Evolutionary conservation across 169 alveolate genomes (phyloP).

Genomic region (Prorocentrum cordatum): DNA sequence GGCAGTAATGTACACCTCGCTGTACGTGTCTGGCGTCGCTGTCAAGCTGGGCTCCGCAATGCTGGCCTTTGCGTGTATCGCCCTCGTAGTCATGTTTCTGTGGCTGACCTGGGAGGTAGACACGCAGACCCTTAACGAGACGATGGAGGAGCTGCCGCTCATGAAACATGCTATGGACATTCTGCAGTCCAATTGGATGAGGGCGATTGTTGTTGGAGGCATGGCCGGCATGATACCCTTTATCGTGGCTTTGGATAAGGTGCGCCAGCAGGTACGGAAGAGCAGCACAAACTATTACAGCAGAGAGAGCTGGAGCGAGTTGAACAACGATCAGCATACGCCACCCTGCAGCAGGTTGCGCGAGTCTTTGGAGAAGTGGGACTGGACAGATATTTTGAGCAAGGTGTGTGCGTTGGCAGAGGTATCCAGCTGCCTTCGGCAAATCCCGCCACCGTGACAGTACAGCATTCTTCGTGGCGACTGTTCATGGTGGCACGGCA

Average conservation of each 20-base stretch:
- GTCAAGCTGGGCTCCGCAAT: conserved; percentile 20
- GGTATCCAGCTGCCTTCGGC: too few relatives aligned
- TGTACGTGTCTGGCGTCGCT: conserved; percentile 34
- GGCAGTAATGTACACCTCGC: conserved; percentile 36
- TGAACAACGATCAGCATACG: too few relatives aligned
- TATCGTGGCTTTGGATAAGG: background rate
- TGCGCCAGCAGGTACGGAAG: too few relatives aligned
- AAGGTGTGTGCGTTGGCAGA: background rate
- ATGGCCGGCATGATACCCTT: background rate
- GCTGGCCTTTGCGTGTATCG: background rate
- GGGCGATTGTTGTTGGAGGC: conserved; percentile 12
- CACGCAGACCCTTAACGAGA: background rate
- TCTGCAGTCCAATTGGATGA: conserved; percentile 40
- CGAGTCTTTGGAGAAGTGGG: background rate
- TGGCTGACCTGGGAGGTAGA: background rate
- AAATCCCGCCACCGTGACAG: too few relatives aligned
- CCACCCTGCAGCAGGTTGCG: too few relatives aligned
- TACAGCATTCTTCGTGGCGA: too few relatives aligned
- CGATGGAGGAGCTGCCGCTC: background rate
- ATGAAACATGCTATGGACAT: background rate
- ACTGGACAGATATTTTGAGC: conserved; percentile 25
- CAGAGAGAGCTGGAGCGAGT: too few relatives aligned
- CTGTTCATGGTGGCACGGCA: too few relatives aligned
- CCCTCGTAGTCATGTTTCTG: background rate
- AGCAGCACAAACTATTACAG: too few relatives aligned